Percentiles rank a stretch among this genome's conserved stretches.
These are phyloP conservation scores for Cenchrus fungigraminus DNA, from an alignment of 176 grass and related monocot genomes.

Conservation along the genomic window DNA sequence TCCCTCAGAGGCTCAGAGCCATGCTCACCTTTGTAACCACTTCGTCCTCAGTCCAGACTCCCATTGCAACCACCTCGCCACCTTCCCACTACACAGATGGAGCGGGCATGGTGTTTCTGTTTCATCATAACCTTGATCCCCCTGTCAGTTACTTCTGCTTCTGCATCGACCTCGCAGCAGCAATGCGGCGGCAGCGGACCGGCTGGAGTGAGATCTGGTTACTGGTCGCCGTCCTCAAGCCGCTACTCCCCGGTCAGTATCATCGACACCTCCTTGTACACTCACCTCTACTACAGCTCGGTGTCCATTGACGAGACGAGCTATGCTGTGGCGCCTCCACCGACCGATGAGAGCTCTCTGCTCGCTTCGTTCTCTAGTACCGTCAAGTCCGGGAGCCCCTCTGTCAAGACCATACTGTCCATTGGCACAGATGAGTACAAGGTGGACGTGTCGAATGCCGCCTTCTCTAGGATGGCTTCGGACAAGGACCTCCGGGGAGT, in stretches of 20 bases:
- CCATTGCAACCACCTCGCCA: slow-evolving; percentile 16
- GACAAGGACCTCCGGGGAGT: slow-evolving; percentile 39
- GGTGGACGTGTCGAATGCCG: slow-evolving; percentile 29
- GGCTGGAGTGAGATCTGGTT: slow-evolving; percentile 58
- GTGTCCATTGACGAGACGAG: slow-evolving; percentile 51
- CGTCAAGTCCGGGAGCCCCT: slow-evolving; percentile 53
- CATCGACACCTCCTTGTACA: slow-evolving; percentile 65
- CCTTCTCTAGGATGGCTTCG: slow-evolving; percentile 67
- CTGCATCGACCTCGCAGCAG: background rate
- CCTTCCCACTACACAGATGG: slow-evolving; percentile 18
- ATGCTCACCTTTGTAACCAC: slow-evolving; percentile 46
- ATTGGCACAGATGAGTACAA: slow-evolving; percentile 44
- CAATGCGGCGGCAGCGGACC: slow-evolving; percentile 20
- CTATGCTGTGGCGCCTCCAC: slow-evolving; percentile 20
- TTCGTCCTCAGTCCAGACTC: slow-evolving; percentile 23
- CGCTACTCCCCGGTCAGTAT: slow-evolving; percentile 57
- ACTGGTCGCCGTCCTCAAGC: slow-evolving; percentile 56
- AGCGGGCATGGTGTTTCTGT: background rate
- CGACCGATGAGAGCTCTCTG: slow-evolving; percentile 11
- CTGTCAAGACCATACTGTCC: slow-evolving; percentile 56
- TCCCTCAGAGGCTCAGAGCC: background rate
- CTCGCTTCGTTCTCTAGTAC: slow-evolving; percentile 52
- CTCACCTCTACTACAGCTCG: slow-evolving; percentile 79
- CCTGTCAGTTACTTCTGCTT: background rate
- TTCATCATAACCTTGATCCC: slow-evolving; percentile 33